Evolutionary conservation across 2,329 filamentous ascomycete species (phyloP).

Genomic region (Purpureocillium takamizusanense): DNA sequence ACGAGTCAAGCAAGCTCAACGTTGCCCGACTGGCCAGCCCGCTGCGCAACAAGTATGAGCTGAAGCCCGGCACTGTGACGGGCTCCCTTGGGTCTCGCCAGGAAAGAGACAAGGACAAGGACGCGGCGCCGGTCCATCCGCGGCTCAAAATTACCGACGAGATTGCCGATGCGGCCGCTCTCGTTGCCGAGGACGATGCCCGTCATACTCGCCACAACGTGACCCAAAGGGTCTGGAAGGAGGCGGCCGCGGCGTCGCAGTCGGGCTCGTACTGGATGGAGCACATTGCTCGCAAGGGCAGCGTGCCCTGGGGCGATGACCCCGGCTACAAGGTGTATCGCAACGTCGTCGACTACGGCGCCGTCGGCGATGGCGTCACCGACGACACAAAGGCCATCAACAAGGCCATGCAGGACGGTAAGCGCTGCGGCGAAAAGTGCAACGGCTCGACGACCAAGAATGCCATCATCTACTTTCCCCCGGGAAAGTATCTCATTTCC

Average conservation of each 20-base stretch:
- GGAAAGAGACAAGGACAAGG: neutral
- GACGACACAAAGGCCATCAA: neutral
- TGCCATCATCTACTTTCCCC: constrained; percentile 17
- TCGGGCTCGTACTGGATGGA: neutral
- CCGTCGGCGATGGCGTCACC: neutral
- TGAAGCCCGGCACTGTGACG: neutral
- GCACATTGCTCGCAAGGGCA: constrained; percentile 8
- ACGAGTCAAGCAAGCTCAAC: constrained; percentile 8
- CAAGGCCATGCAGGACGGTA: neutral
- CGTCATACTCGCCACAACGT: constrained; percentile 13
- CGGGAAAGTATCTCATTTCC: constrained; percentile 13
- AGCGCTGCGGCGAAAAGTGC: neutral
- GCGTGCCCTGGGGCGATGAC: constrained; percentile 14
- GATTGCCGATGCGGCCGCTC: constrained; percentile 14
- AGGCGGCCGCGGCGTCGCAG: neutral
- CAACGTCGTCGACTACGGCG: neutral
- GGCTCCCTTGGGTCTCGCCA: neutral
- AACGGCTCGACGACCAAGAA: neutral
- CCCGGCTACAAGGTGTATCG: constrained; percentile 4
- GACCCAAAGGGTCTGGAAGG: constrained; percentile 10
- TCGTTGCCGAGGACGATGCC: constrained; percentile 13
- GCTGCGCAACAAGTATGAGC: constrained; percentile 8
- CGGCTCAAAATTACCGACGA: constrained; percentile 12
- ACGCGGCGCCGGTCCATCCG: neutral
- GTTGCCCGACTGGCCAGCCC: constrained; percentile 10